These are phyloP conservation scores for Mortierella sp. DNA, from an alignment of 371 early-diverging fungal species.

Conservation along the genomic window DNA sequence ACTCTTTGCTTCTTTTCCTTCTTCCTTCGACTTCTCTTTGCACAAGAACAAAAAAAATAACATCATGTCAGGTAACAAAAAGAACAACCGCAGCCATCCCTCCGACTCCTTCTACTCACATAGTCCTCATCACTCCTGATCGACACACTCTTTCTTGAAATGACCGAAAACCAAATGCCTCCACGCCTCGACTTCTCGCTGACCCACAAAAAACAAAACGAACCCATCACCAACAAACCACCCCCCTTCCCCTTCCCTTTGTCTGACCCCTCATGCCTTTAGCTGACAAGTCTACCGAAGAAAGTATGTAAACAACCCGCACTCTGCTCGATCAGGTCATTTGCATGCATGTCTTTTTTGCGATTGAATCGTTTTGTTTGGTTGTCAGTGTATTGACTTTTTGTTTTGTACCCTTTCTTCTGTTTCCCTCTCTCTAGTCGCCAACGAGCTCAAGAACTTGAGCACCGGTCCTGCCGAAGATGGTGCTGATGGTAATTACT, in stretches of 20 bases:
- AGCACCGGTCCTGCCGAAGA: conserved; percentile 11
- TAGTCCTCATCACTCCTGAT: neutral
- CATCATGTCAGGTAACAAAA: conserved; percentile 11
- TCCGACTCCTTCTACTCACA: neutral
- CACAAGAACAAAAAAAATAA: neutral
- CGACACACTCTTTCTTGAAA: neutral
- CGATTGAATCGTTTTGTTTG: neutral
- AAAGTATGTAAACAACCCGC: conserved; percentile 10
- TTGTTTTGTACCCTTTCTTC: neutral
- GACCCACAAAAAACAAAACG: neutral
- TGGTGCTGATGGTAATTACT: neutral
- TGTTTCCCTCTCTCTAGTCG: neutral
- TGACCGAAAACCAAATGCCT: neutral
- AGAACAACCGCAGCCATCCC: neutral
- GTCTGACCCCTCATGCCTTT: neutral
- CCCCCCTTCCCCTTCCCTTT: neutral
- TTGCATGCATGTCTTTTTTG: neutral
- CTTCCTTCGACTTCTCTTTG: neutral
- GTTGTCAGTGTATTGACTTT: neutral
- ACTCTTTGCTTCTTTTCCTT: neutral
- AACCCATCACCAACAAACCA: neutral
- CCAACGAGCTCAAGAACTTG: conserved; percentile 12
- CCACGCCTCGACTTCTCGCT: neutral
- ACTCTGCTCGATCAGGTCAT: neutral
- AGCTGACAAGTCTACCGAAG: conserved; percentile 8